Base-by-base conservation (phyloP, 2,329 filamentous ascomycete genomes). In the Aspergillus oerlinghausenensis region DNA sequence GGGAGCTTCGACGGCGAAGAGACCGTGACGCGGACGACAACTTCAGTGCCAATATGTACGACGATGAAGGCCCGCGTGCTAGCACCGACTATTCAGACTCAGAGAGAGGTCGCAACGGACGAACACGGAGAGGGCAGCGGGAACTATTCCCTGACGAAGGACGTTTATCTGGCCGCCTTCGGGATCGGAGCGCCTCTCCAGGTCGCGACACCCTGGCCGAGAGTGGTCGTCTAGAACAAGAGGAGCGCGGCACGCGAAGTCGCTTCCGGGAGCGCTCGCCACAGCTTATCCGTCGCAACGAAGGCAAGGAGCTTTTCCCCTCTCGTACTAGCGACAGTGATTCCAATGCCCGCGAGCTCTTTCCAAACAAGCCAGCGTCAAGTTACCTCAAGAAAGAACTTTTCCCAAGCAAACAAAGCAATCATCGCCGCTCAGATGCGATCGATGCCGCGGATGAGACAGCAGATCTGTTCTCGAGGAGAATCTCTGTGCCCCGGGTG, bases 41-140 rank as follows among this genome's bases (percentile, higher is more conserved):
- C 0, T 93, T 91, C 64, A 85, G 89, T 65, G 88, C 86, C 38
- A 89, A 84, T 66, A 88, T 96, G 79, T 96, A 95, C 73, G 91
- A 94, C 62, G 91, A 96, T 66, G 83, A 84, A 58, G 75, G 75
- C 42, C 64, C 61, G 45, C 8, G 19, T 47, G 63, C 57, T 17
- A 63, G 63, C 21, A 62, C 66, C 7, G 68, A 70, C 49, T 63
- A 63, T 23, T 66, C 67, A 7, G 65, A 70, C 52, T 55, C 68
- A 25, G 71, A 69, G 8, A 66, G 69, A 55, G 63, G 66, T 52
- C 64, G 67, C 48, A 57, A 63, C 49, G 53, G 62, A 53, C 70
- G 71, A n/a, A 67, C 70, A 59, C 60, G 68, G 48, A 60, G 65
- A 51, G 65, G 69, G 40, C 57, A 63, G 48, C 60, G 64, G 40